Evolutionary conservation across 1,284 basidiomycete genomes (phyloP), one percentile per base, ranked within the genome.

Genomic region (Stygiomarasmius scandens): DNA sequence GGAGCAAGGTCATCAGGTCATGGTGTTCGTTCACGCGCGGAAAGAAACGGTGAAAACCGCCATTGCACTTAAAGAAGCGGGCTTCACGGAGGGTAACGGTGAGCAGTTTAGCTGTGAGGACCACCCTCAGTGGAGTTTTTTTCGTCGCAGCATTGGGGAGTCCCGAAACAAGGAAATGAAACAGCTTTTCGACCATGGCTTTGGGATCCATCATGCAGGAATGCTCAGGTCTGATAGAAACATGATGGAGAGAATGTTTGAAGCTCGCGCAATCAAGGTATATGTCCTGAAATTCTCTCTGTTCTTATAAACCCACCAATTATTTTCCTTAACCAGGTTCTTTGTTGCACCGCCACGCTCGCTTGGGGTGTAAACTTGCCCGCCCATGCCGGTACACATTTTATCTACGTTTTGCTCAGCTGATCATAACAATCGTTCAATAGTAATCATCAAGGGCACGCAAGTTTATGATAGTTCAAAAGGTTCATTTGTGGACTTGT

Each of bases 351-450:
- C 2, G 95, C 97, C 1, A 99, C 97, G 0, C 81, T 99, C 32
- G 97, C 97, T 1, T 99, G 97, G 97, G 97, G 97, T 79, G 97
- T 99, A 67, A 99, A 99, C 72, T 77, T 99, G 66, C 97, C 97
- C 41, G 97, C 97, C 3, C 98, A 99, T 74, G 97, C 97, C 56
- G 94, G 90, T 90, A 62, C 60, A 41, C 48, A 38, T 24, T 61
- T 55, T 52, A 51, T 53, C 6, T 11, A 43, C 20, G 49, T 12
- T 36, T 2, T 24, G 24, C 12, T 14, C 14, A 47, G 43, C 14
- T 12, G 27, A 27, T 11, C 44, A 2, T 32, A 9, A 29, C 55
- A 36, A 24, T 25, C 54, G 4, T 46, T 16, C 23, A 38, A 12
- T 55, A 92, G 94, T 96, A 57, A 79, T 99, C 63, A 99, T 99